Evolutionary conservation across 345 rosid genomes (phyloP).

Genomic region (Gossypium thurberi): DNA sequence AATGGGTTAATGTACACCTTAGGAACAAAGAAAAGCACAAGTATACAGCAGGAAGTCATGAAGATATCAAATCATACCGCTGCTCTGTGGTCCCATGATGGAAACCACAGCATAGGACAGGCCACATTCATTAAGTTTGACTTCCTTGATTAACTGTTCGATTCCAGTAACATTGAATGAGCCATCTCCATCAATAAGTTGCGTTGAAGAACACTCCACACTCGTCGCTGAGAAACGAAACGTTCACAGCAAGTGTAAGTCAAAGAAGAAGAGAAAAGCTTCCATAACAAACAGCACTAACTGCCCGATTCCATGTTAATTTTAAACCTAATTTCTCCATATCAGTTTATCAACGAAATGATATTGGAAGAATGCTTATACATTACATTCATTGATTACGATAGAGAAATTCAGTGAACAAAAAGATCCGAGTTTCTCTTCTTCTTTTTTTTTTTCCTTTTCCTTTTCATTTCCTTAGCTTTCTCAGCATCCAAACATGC

Average conservation of each 20-base stretch:
- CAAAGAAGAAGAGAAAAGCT: neutral
- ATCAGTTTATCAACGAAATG: conserved; percentile 4
- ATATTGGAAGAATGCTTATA: neutral
- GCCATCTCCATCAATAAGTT: conserved; percentile 93
- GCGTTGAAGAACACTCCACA: conserved; percentile 63
- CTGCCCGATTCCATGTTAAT: neutral
- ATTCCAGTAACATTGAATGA: conserved; percentile 56
- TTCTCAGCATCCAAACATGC: conserved; percentile 23
- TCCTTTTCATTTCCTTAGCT: neutral
- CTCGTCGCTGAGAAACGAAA: conserved; percentile 30
- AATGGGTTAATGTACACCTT: neutral
- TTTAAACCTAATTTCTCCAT: neutral
- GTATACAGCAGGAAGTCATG: neutral
- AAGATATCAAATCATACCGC: conserved; percentile 52
- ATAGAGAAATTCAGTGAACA: too few species aligned
- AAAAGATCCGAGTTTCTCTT: neutral
- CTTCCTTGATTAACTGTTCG: conserved; percentile 67
- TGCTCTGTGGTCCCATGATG: conserved; percentile 99
- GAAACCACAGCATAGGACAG: conserved; percentile 91
- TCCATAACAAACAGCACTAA: neutral
- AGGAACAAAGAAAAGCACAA: neutral
- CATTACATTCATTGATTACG: too few species aligned
- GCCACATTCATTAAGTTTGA: conserved; percentile 72
- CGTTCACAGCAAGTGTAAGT: neutral
- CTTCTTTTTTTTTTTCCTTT: neutral